These are phyloP conservation scores for Oropetium thomaeum DNA, from an alignment of 176 grass and related monocot species.

Conservation along the genomic window DNA sequence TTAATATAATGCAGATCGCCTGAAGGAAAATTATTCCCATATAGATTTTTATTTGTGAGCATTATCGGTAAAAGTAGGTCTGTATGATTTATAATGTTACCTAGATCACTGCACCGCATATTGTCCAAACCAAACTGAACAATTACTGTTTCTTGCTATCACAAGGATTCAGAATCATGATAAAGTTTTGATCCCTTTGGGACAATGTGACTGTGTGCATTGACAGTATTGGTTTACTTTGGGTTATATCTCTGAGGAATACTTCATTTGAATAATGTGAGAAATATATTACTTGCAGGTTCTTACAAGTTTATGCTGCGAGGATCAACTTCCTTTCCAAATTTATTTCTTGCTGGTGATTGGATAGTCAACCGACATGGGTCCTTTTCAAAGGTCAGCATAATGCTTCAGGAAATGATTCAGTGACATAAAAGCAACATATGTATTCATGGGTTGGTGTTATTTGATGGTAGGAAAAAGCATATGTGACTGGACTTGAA, in stretches of 20 bases:
- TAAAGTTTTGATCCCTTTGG: slow-evolving; percentile 3
- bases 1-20: neutral
- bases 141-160: neutral
- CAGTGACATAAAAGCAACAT: neutral
- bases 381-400: slow-evolving; percentile 77
- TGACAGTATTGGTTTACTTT: slow-evolving; percentile 1
- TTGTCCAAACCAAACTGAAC: neutral
- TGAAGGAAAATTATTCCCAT: neutral
- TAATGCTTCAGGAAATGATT: slow-evolving; percentile 13
- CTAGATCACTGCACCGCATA: slow-evolving; percentile 1
- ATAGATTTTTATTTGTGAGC: neutral
- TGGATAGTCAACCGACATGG: slow-evolving; percentile 91
- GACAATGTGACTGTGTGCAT: neutral
- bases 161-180: slow-evolving; percentile 23
- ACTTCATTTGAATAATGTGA: neutral
- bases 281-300: slow-evolving; percentile 48
- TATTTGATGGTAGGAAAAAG: slow-evolving; percentile 68
- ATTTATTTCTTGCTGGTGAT: slow-evolving; percentile 83
- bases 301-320: slow-evolving; percentile 67
- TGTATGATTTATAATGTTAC: neutral
- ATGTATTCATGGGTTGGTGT: slow-evolving; percentile 19
- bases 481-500: slow-evolving; percentile 86
- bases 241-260: neutral
- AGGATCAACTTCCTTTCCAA: slow-evolving; percentile 68
- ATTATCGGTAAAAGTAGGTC: neutral